phyloP scores from a whole-genome alignment of 768 basidiomycete genomes.

The Clitopilus hobsonii region DNA sequence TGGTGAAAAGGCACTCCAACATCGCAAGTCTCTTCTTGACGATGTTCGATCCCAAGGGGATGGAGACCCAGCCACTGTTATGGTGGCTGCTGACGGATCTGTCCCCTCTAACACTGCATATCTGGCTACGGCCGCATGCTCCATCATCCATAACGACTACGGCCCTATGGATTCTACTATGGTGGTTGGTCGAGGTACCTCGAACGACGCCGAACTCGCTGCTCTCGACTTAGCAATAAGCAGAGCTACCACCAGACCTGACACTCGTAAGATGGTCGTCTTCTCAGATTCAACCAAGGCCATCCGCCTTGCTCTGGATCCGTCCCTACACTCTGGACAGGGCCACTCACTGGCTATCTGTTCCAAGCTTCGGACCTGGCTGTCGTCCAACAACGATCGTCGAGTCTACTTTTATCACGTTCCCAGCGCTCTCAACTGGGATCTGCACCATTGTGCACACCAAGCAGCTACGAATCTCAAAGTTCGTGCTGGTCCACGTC shows the following conservation, averaged over 20 bases:
- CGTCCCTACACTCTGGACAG: background rate
- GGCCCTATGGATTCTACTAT: too few relatives aligned
- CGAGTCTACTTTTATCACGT: background rate
- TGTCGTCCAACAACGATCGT: background rate
- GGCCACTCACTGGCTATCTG: background rate
- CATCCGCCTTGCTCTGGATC: background rate
- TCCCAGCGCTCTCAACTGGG: background rate
- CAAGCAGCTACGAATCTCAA: too few relatives aligned
- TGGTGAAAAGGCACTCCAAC: too few relatives aligned
- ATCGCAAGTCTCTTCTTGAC: too few relatives aligned
- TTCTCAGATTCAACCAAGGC: background rate
- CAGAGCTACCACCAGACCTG: background rate
- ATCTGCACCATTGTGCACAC: background rate
- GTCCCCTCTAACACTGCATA: too few relatives aligned
- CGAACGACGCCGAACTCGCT: background rate
- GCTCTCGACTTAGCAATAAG: background rate
- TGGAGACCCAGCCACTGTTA: too few relatives aligned
- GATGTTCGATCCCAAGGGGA: too few relatives aligned
- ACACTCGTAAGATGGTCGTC: background rate
- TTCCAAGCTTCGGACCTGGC: background rate
- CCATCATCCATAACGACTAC: too few relatives aligned
- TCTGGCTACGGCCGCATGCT: too few relatives aligned
- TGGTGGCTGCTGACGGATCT: too few relatives aligned
- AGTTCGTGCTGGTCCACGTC: too few relatives aligned
- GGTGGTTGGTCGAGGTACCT: too few relatives aligned